A percentile compares a stretch with the other conserved stretches of the same genome.
Conservation (phyloP, 805 yeast genomes). For the Nakazawaea peltata region DNA sequence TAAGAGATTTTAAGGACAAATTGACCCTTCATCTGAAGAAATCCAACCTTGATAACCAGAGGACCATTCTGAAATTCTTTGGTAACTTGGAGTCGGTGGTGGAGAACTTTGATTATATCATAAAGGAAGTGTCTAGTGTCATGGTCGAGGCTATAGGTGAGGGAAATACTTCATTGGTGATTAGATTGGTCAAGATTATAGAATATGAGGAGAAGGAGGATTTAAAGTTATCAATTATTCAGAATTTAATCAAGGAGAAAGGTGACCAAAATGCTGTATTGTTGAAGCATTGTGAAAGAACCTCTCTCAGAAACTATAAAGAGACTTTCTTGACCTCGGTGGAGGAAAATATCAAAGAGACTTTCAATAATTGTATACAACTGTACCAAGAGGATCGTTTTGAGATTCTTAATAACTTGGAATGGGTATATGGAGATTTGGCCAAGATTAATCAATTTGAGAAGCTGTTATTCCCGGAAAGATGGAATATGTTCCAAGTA, state of each 20-base stretch:
- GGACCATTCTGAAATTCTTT: slow-evolving; percentile 47
- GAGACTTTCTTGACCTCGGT: slow-evolving; percentile 51
- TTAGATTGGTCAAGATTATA: slow-evolving; percentile 66
- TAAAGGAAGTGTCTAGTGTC: slow-evolving; percentile 58
- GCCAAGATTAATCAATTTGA: slow-evolving; percentile 54
- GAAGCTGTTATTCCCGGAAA: slow-evolving; percentile 51
- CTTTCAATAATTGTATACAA: slow-evolving; percentile 58
- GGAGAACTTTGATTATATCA: slow-evolving; percentile 53
- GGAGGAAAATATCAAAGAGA: slow-evolving; percentile 52
- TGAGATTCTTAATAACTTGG: slow-evolving; percentile 59
- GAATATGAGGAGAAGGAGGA: slow-evolving; percentile 81
- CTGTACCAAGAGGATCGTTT: slow-evolving; percentile 38
- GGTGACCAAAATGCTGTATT: slow-evolving; percentile 11
- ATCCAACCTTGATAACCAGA: slow-evolving; percentile 50
- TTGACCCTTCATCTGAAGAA: slow-evolving; percentile 42
- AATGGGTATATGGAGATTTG: slow-evolving; percentile 81
- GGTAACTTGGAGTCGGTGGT: slow-evolving; percentile 40
- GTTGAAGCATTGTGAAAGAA: slow-evolving; percentile 32
- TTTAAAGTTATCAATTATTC: slow-evolving; percentile 32
- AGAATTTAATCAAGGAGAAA: slow-evolving; percentile 15
- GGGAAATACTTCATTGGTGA: slow-evolving; percentile 59
- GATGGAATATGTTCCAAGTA: slow-evolving; percentile 65
- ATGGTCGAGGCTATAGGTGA: slow-evolving; percentile 67
- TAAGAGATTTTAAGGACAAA: slow-evolving; percentile 75
- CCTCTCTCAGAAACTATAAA: slow-evolving; percentile 49